Percentiles rank a stretch among this genome's conserved stretches.
These are phyloP conservation scores for Parachaetomium inaequale DNA, from an alignment of 495 filamentous ascomycete species.

Conservation along the genomic window DNA sequence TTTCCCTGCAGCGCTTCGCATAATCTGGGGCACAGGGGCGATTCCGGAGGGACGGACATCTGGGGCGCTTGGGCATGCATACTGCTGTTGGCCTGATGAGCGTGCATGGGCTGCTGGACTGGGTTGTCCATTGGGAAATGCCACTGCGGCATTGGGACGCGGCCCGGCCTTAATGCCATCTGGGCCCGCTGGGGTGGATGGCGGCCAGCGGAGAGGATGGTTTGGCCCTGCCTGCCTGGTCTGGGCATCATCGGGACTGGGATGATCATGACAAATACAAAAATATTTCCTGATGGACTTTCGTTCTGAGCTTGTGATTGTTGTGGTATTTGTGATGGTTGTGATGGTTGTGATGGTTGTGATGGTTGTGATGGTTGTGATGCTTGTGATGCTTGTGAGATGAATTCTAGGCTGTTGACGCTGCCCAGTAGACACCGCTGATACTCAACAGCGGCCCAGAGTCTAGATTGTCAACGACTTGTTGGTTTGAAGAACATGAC, in stretches of 20 bases:
- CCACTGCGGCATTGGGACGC: background rate
- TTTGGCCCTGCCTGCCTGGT: background rate
- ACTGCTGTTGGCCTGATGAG: background rate
- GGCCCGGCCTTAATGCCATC: background rate
- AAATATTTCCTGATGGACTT: background rate
- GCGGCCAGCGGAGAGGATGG: background rate
- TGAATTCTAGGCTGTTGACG: no score
- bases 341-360: no score
- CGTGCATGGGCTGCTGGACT: background rate
- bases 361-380: no score
- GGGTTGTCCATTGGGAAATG: background rate
- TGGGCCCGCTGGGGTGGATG: background rate
- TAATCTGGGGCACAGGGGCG: background rate
- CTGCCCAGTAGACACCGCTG: no score
- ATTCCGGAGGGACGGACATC: background rate
- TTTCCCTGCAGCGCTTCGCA: background rate
- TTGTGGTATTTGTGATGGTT: no score
- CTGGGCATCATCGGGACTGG: background rate
- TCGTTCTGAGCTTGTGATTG: no score
- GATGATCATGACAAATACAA: background rate
- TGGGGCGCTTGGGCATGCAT: slow-evolving; percentile 1
- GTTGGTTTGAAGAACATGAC: no score
- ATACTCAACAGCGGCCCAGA: no score
- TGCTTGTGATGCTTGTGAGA: no score
- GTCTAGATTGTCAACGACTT: no score